A percentile compares a stretch with the other conserved stretches of the same genome.
Evolutionary conservation across 2,329 filamentous ascomycete species (phyloP).

Genomic region (Aschersonia sp.): DNA sequence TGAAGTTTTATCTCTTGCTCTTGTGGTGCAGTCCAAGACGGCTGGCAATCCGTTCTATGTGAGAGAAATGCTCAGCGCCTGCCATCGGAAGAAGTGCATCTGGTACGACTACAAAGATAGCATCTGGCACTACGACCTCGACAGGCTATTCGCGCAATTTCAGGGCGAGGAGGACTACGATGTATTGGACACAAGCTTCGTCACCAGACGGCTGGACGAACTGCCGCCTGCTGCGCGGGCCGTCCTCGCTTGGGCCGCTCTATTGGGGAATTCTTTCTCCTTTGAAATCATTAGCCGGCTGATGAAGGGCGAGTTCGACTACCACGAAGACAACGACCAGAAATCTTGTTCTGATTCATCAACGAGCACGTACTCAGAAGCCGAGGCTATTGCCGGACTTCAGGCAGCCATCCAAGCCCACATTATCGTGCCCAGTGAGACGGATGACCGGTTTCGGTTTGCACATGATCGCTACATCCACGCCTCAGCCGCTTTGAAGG

Average conservation of each 20-base stretch:
- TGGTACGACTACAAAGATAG: slow-evolving; percentile 81
- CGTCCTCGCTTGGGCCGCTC: slow-evolving; percentile 73
- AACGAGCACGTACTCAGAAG: slow-evolving; percentile 36
- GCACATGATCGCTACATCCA: slow-evolving; percentile 78
- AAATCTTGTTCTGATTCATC: slow-evolving; percentile 9
- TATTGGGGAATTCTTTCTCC: slow-evolving; percentile 72
- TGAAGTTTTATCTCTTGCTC: slow-evolving; percentile 62
- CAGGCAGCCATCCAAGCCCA: slow-evolving; percentile 69
- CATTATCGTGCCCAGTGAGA: slow-evolving; percentile 67
- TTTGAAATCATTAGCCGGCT: slow-evolving; percentile 69
- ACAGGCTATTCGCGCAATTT: slow-evolving; percentile 76
- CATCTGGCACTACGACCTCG: slow-evolving; percentile 73
- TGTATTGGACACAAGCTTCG: slow-evolving; percentile 69
- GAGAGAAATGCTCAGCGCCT: slow-evolving; percentile 77
- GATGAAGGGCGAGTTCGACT: slow-evolving; percentile 60
- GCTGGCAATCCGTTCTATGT: slow-evolving; percentile 85
- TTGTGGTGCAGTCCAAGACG: slow-evolving; percentile 81
- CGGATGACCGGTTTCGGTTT: slow-evolving; percentile 79
- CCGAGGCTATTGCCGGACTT: slow-evolving; percentile 62
- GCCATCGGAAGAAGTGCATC: slow-evolving; percentile 74
- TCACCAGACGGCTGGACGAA: slow-evolving; percentile 63
- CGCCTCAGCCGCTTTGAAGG: slow-evolving; percentile 54
- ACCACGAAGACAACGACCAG: slow-evolving; percentile 31
- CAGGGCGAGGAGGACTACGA: slow-evolving; percentile 65
- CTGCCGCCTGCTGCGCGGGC: slow-evolving; percentile 59